Evolutionary conservation across 78 protist genomes (phyloP).

Genomic region (Creolimax fragrantissima): DNA sequence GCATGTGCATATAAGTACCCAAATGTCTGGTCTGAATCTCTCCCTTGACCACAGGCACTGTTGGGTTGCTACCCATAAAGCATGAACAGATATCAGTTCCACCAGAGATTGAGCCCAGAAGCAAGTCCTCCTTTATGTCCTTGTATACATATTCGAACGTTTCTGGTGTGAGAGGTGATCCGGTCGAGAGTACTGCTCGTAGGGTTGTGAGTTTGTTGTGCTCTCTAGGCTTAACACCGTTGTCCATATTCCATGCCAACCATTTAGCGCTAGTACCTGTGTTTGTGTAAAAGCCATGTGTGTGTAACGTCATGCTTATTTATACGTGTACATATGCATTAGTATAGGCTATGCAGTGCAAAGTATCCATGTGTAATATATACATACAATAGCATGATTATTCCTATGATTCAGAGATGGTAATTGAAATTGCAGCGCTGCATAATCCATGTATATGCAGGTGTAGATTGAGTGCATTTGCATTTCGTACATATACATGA

Average conservation of each 20-base stretch:
- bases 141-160: constrained; percentile 36
- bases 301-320: not conserved
- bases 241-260: not conserved
- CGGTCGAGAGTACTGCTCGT: constrained; percentile 30
- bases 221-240: not conserved
- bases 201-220: not conserved
- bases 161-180: constrained; percentile 41
- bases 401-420: not conserved
- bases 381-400: not conserved
- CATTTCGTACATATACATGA: not conserved
- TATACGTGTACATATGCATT: not conserved
- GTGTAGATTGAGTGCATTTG: not conserved
- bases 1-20: constrained; percentile 29
- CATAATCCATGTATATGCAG: not conserved
- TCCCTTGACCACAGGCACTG: constrained; percentile 26
- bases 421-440: not conserved
- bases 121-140: not conserved
- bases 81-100: constrained; percentile 32
- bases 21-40: constrained; percentile 23
- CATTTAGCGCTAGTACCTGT: constrained; percentile 31
- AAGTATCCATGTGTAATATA: no score
- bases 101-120: constrained; percentile 36
- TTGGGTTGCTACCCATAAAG: constrained; percentile 15
- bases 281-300: no score
- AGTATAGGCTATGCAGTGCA: not conserved